Evolutionary conservation across 2,329 filamentous ascomycete species (phyloP).

Genomic region (Fusarium tricinctum): DNA sequence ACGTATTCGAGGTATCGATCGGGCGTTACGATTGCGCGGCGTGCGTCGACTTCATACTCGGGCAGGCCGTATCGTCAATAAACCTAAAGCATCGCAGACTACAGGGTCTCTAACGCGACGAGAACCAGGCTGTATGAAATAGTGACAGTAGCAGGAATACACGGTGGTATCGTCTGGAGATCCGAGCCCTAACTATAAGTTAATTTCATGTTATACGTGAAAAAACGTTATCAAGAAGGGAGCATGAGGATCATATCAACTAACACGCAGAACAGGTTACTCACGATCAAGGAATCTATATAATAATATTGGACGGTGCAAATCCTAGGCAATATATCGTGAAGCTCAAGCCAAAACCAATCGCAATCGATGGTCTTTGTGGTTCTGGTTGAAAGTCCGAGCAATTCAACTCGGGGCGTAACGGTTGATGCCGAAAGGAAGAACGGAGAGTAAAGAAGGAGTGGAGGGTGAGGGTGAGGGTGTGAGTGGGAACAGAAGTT

Average conservation of each 20-base stretch:
- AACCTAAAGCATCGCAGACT: conserved; percentile 47
- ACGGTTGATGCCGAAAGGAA: conserved; percentile 42
- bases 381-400: conserved; percentile 33
- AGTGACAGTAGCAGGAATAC: neutral
- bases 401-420: conserved; percentile 38
- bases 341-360: conserved; percentile 8
- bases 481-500: conserved; percentile 48
- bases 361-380: conserved; percentile 27
- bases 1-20: conserved; percentile 34
- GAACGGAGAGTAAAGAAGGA: conserved; percentile 47
- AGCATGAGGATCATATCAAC: conserved; percentile 44
- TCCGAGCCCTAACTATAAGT: conserved; percentile 23
- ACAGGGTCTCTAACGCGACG: conserved; percentile 37
- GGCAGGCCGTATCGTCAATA: conserved; percentile 46
- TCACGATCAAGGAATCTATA: conserved; percentile 24
- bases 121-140: conserved; percentile 17
- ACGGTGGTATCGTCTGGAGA: conserved; percentile 4
- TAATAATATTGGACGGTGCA: conserved; percentile 16
- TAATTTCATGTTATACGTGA: conserved; percentile 28
- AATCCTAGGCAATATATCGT: conserved; percentile 15
- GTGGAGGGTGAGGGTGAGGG: conserved; percentile 39
- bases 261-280: conserved; percentile 46
- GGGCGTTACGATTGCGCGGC: conserved; percentile 41
- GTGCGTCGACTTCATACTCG: conserved; percentile 47
- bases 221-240: conserved; percentile 33